Percentiles rank a stretch among this genome's conserved stretches.
Conservation (phyloP, 345 rosid genomes). For the Bretschneidera sinensis region DNA sequence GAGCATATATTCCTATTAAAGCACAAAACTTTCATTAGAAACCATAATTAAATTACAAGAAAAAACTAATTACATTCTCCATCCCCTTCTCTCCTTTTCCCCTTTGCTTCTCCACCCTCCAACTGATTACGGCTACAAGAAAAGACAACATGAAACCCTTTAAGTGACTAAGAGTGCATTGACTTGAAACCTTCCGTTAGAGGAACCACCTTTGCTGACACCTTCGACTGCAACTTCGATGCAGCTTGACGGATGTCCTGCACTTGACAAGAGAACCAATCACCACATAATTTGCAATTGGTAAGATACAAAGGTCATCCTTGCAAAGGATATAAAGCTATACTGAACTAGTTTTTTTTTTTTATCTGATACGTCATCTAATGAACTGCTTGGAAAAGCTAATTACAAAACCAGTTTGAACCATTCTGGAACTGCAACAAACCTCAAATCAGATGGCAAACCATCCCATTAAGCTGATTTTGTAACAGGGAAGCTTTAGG, state of each 20-base stretch:
- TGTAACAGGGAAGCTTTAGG: neutral
- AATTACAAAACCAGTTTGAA: neutral
- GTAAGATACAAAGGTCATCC: no score
- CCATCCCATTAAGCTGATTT: neutral
- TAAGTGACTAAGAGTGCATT: conserved; percentile 30
- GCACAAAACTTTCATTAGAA: neutral
- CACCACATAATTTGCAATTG: neutral
- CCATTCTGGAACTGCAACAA: neutral
- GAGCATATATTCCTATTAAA: neutral
- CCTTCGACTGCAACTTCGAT: conserved; percentile 65
- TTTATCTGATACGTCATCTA: neutral
- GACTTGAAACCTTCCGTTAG: conserved; percentile 92
- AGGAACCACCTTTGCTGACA: conserved; percentile 84
- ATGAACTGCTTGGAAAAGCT: no score
- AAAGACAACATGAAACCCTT: neutral
- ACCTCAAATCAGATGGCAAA: neutral
- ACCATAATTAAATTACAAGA: neutral
- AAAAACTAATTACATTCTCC: neutral
- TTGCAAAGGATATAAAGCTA: neutral
- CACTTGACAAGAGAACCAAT: conserved; percentile 13
- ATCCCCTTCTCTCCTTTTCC: neutral
- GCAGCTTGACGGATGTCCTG: conserved; percentile 87
- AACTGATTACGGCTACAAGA: neutral
- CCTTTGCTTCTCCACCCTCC: neutral
- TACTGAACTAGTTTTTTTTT: neutral